These are phyloP conservation scores for Seminavis robusta DNA, from an alignment of 108 stramenopile genomes.

Conservation along the genomic window DNA sequence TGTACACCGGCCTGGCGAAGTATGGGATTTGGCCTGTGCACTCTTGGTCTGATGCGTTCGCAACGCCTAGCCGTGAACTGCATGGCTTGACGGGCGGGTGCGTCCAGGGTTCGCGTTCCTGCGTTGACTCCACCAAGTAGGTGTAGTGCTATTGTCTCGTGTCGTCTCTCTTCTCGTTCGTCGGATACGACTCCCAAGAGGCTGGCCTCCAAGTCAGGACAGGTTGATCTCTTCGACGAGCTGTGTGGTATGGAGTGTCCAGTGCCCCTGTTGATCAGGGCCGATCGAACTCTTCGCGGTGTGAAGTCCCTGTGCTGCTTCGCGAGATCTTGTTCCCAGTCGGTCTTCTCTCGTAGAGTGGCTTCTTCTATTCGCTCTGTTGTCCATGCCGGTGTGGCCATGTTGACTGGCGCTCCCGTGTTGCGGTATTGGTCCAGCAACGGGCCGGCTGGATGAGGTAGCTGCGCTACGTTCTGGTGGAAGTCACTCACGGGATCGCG, in stretches of 20 bases:
- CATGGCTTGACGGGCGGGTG: too few species aligned
- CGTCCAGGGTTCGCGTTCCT: too few species aligned
- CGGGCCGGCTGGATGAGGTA: too few species aligned
- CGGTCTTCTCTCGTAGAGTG: too few species aligned
- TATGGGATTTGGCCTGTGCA: not conserved
- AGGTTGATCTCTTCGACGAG: not conserved
- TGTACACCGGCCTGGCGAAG: conserved; percentile 16
- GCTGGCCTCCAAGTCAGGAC: conserved; percentile 11
- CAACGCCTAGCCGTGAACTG: too few species aligned
- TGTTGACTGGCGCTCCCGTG: conserved; percentile 9
- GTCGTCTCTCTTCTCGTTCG: conserved; percentile 22
- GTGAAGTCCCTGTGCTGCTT: too few species aligned
- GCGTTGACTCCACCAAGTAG: too few species aligned
- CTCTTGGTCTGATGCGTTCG: conserved; percentile 9
- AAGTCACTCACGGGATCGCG: conserved; percentile 5
- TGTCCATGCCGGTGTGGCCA: conserved; percentile 10
- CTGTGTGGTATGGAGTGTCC: conserved; percentile 13
- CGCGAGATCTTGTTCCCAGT: too few species aligned
- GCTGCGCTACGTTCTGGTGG: conserved; percentile 1
- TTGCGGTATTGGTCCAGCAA: conserved; percentile 7
- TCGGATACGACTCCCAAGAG: conserved; percentile 27
- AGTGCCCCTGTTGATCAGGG: too few species aligned
- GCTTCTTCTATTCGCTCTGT: conserved; percentile 1
- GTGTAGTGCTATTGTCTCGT: conserved; percentile 15
- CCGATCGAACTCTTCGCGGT: too few species aligned